These are phyloP conservation scores for Lasiosphaeria miniovina DNA, from an alignment of 495 filamentous ascomycete genomes.

Conservation along the genomic window DNA sequence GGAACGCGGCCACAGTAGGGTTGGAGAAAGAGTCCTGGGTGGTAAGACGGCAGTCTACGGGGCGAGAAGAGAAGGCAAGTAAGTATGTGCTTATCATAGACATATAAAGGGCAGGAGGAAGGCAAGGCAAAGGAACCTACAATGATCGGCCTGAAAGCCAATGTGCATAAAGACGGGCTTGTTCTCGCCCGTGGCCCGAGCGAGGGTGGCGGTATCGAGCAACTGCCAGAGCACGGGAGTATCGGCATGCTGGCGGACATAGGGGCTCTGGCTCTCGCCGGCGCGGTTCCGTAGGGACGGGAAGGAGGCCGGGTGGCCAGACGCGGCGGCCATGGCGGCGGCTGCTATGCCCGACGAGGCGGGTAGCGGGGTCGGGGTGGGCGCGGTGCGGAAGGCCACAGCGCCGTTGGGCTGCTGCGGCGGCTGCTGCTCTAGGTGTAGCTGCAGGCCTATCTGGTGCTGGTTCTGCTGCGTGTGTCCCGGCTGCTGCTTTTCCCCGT, in stretches of 20 bases:
- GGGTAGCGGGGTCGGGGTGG: too few species aligned
- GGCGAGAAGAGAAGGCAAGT: not conserved
- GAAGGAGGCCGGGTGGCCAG: not conserved
- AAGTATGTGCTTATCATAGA: too few species aligned
- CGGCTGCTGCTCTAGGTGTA: conserved; percentile 18
- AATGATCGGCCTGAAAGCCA: conserved; percentile 94
- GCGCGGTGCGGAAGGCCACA: not conserved
- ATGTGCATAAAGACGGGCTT: conserved; percentile 91
- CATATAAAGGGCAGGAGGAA: too few species aligned
- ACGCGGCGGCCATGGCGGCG: not conserved
- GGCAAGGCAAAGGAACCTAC: conserved; percentile 47
- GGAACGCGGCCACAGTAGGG: conserved; percentile 68
- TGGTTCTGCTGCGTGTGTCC: not conserved
- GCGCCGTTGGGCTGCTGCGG: conserved; percentile 11
- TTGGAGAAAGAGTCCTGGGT: conserved; percentile 91
- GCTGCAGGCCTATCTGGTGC: conserved; percentile 27
- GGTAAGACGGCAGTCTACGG: conserved; percentile 84
- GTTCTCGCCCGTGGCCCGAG: conserved; percentile 73
- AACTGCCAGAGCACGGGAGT: conserved; percentile 94
- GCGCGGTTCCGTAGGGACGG: conserved; percentile 63
- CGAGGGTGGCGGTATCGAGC: conserved; percentile 74
- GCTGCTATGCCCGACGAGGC: not conserved
- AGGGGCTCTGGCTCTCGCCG: conserved; percentile 72
- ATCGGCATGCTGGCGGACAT: conserved; percentile 75
- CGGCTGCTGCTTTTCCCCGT: too few species aligned